phyloP scores from a whole-genome alignment of 805 yeast species.

The Lipomyces yamanashiensis region DNA sequence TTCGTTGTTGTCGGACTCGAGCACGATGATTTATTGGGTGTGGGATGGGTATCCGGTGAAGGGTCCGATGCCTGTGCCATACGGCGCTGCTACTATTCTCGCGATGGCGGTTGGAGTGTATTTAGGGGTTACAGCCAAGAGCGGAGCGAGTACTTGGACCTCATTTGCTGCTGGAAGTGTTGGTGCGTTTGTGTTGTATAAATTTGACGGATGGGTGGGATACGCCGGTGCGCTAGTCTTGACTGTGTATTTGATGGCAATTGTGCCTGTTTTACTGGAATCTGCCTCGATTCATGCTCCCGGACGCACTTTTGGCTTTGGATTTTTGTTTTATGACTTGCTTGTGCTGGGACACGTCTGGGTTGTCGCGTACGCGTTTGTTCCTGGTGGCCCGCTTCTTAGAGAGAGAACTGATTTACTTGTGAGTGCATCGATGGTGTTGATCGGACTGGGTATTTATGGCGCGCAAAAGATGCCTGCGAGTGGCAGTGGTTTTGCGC shows the following conservation, averaged over 20 bases:
- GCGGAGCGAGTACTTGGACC: conserved; percentile 39
- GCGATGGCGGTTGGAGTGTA: conserved; percentile 64
- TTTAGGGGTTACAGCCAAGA: conserved; percentile 47
- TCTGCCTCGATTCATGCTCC: conserved; percentile 61
- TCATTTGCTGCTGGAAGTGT: conserved; percentile 52
- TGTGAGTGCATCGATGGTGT: conserved; percentile 58
- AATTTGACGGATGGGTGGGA: conserved; percentile 69
- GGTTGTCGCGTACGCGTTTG: conserved; percentile 98
- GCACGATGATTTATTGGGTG: conserved; percentile 88
- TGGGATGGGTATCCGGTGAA: conserved; percentile 93
- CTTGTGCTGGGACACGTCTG: conserved; percentile 84
- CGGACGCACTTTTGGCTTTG: conserved; percentile 52
- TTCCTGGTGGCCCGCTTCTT: conserved; percentile 86
- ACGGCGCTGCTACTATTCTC: conserved; percentile 66
- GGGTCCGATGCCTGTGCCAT: conserved; percentile 88
- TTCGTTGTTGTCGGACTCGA: conserved; percentile 79
- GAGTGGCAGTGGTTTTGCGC: conserved; percentile 26
- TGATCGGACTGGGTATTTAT: conserved; percentile 59
- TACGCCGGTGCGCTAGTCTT: conserved; percentile 71
- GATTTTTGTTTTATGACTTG: conserved; percentile 54
- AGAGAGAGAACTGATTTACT: conserved; percentile 88
- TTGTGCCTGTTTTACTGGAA: conserved; percentile 43
- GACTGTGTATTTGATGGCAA: conserved; percentile 56
- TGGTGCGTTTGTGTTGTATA: conserved; percentile 58
- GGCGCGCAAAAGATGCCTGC: conserved; percentile 38